A percentile compares a stretch with the other conserved stretches of the same genome.
phyloP scores from a whole-genome alignment of 352 stramenopile species.

The Phytopythium oedochilum region DNA sequence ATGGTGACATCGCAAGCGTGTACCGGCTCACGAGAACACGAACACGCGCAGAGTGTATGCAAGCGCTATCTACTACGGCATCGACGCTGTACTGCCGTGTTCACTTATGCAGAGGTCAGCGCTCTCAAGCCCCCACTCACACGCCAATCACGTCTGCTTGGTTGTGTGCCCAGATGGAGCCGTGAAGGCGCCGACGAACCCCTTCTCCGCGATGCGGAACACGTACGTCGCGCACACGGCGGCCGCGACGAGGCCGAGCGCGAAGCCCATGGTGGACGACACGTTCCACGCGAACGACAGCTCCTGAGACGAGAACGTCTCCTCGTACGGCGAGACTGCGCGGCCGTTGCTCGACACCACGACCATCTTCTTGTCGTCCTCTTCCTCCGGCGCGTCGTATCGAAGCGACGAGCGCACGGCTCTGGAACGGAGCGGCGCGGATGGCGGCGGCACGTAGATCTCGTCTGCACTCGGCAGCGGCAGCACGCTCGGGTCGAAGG shows the following conservation, averaged over 20 bases:
- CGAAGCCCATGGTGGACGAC: slow-evolving; percentile 37
- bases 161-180: slow-evolving; percentile 8
- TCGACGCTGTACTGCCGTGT: too few relatives aligned
- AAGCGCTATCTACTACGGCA: too few relatives aligned
- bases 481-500: slow-evolving; percentile 50
- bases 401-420: neutral
- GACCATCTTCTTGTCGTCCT: neutral
- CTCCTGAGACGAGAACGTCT: slow-evolving; percentile 41
- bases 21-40: too few relatives aligned
- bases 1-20: too few relatives aligned
- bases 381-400: neutral
- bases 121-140: too few relatives aligned
- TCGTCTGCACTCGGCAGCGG: slow-evolving; percentile 9
- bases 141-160: slow-evolving; percentile 25
- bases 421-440: neutral
- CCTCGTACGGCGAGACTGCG: slow-evolving; percentile 23
- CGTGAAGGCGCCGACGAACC: slow-evolving; percentile 6
- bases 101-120: slow-evolving; percentile 1
- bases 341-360: slow-evolving; percentile 3
- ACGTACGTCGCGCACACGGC: slow-evolving; percentile 51
- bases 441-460: slow-evolving; percentile 6
- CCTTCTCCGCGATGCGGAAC: slow-evolving; percentile 49
- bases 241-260: slow-evolving; percentile 38
- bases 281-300: slow-evolving; percentile 46
- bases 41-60: too few relatives aligned